Evolutionary conservation across 192 early-diverging fungal genomes (phyloP).

Genomic region (Backusella sp.): DNA sequence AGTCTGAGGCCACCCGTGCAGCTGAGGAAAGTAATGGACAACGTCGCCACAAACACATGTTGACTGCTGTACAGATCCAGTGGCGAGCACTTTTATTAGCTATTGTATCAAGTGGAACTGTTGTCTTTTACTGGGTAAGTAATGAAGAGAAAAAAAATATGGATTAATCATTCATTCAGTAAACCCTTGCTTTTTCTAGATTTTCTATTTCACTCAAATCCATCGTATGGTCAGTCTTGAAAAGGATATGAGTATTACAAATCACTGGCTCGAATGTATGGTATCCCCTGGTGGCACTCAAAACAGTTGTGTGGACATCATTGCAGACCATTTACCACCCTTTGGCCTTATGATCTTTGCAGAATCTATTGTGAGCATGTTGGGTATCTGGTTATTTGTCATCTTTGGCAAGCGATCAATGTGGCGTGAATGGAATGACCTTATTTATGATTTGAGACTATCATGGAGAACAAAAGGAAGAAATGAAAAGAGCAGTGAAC

Average conservation of each 20-base stretch:
- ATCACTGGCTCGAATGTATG: conserved; percentile 42
- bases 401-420: conserved; percentile 48
- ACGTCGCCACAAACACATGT: conserved; percentile 44
- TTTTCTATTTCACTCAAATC: conserved; percentile 52
- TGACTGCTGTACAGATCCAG: conserved; percentile 50
- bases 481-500: conserved; percentile 43
- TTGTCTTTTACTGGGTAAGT: conserved; percentile 51
- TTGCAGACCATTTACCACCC: conserved; percentile 39
- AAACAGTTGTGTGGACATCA: conserved; percentile 32
- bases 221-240: conserved; percentile 22
- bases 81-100: conserved; percentile 55
- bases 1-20: conserved; percentile 15
- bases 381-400: conserved; percentile 43
- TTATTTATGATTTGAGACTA: conserved; percentile 39
- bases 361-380: conserved; percentile 41
- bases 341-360: conserved; percentile 47
- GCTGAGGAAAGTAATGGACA: not conserved
- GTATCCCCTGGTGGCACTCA: conserved; percentile 25
- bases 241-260: conserved; percentile 18
- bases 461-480: conserved; percentile 28
- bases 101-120: conserved; percentile 33
- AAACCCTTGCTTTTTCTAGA: not conserved
- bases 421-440: conserved; percentile 45
- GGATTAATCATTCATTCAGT: not conserved
- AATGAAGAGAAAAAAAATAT: not conserved